Conservation (phyloP, 768 basidiomycete species). For the Termitomyces sp. region DNA sequence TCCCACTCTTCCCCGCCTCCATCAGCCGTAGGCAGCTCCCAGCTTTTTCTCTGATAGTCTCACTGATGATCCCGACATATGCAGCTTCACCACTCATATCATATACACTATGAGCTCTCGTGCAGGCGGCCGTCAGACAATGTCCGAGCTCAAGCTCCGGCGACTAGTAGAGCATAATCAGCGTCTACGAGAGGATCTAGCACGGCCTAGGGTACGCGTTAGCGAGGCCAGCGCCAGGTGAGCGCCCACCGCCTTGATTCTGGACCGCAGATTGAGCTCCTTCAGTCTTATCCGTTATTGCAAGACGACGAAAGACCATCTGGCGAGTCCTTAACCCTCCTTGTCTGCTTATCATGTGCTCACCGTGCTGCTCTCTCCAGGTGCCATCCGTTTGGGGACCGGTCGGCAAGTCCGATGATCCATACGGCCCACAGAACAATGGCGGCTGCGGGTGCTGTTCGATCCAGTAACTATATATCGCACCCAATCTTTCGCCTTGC, state of each 20-base stretch:
- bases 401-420: slow-evolving; percentile 88
- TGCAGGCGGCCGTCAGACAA: slow-evolving; percentile 73
- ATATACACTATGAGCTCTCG: slow-evolving; percentile 52
- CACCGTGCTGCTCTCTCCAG: slow-evolving; percentile 33
- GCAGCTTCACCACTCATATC: slow-evolving; percentile 12
- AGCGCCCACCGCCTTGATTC: slow-evolving; percentile 25
- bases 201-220: slow-evolving; percentile 83
- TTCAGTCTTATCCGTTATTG: slow-evolving; percentile 89
- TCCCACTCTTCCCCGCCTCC: neutral
- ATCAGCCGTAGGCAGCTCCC: neutral
- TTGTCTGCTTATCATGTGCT: neutral
- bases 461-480: slow-evolving; percentile 45
- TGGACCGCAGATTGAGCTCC: slow-evolving; percentile 6
- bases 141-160: slow-evolving; percentile 97
- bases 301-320: slow-evolving; percentile 89
- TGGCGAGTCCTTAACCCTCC: slow-evolving; percentile 26
- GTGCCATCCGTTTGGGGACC: slow-evolving; percentile 97
- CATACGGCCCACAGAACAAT: slow-evolving; percentile 71
- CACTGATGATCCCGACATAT: neutral
- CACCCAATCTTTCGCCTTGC: neutral
- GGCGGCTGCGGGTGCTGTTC: slow-evolving; percentile 54
- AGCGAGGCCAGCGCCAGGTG: slow-evolving; percentile 91
- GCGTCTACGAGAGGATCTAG: slow-evolving; percentile 85
- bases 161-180: slow-evolving; percentile 94
- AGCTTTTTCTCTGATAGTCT: neutral